Evolutionary conservation across 306 rosid genomes (phyloP).

Genomic region (Pachyrhizus erosus): DNA sequence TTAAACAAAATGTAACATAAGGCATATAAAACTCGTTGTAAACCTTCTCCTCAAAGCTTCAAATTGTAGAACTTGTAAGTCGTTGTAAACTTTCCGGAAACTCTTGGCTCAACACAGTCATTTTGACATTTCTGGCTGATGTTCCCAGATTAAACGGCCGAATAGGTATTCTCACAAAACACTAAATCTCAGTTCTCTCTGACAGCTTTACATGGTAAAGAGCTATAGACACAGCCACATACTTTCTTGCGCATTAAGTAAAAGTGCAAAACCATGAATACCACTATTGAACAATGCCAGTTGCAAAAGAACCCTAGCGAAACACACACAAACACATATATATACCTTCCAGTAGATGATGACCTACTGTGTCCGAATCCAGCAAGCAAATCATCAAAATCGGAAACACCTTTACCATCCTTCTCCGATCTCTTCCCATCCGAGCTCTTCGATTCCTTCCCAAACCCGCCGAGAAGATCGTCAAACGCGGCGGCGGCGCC

Average conservation of each 20-base stretch:
- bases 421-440: slow-evolving; percentile 55
- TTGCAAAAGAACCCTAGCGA: slow-evolving; percentile 30
- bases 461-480: slow-evolving; percentile 86
- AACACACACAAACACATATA: not conserved
- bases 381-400: slow-evolving; percentile 81
- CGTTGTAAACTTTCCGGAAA: not conserved
- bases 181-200: not conserved
- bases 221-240: slow-evolving; percentile 14
- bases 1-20: not conserved
- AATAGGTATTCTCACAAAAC: not conserved
- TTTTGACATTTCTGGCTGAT: not conserved
- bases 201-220: not conserved
- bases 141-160: not conserved
- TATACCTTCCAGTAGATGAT: slow-evolving; percentile 69
- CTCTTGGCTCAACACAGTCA: not conserved
- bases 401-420: slow-evolving; percentile 55
- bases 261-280: slow-evolving; percentile 7
- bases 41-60: too few relatives aligned
- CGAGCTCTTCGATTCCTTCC: slow-evolving; percentile 65
- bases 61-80: not conserved
- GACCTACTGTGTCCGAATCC: slow-evolving; percentile 72
- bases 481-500: slow-evolving; percentile 57
- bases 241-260: slow-evolving; percentile 24
- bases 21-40: slow-evolving; percentile 1
- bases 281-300: slow-evolving; percentile 37